Percentiles rank a stretch among this genome's conserved stretches.
Evolutionary conservation across 208 protist species (phyloP).

Genomic region (Borovskyia barvae): DNA sequence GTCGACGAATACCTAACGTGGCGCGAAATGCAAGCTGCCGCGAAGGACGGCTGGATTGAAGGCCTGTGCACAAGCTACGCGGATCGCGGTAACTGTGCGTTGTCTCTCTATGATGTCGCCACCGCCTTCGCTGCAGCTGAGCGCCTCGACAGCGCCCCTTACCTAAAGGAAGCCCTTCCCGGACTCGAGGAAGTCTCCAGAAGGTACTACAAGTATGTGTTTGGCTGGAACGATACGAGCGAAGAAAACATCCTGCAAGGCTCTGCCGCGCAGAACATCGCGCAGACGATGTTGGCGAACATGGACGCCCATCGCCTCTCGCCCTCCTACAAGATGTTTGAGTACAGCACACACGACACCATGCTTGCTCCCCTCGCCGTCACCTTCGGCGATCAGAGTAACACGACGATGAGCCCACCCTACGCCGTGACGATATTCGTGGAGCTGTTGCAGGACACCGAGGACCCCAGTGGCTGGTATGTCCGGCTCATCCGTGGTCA

Average conservation of each 20-base stretch:
- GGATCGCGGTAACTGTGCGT: constrained; percentile 25
- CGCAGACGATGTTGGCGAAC: constrained; percentile 27
- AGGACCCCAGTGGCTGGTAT: constrained; percentile 30
- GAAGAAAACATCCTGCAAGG: constrained; percentile 28
- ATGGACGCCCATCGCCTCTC: constrained; percentile 21
- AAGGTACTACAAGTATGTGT: constrained; percentile 29
- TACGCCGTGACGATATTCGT: constrained; percentile 53
- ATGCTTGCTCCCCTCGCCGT: constrained; percentile 40
- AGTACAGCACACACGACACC: constrained; percentile 72
- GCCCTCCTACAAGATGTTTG: constrained; percentile 44
- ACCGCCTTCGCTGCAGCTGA: constrained; percentile 33
- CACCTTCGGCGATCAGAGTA: constrained; percentile 48
- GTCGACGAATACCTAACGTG: constrained; percentile 43
- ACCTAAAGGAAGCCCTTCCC: constrained; percentile 20
- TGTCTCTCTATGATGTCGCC: constrained; percentile 47
- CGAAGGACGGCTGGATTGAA: constrained; percentile 34
- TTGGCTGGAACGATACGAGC: constrained; percentile 26
- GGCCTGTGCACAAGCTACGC: constrained; percentile 32
- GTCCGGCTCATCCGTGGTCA: constrained; percentile 51
- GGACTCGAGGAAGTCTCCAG: constrained; percentile 8
- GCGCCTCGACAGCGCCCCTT: constrained; percentile 20
- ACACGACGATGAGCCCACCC: constrained; percentile 30
- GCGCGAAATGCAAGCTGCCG: constrained; percentile 31
- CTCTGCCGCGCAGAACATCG: constrained; percentile 30
- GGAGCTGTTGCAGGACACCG: constrained; percentile 62